Percentiles rank a stretch among this genome's conserved stretches.
phyloP scores from a whole-genome alignment of 495 filamentous ascomycete genomes.

The Annulohypoxylon maeteangense region DNA sequence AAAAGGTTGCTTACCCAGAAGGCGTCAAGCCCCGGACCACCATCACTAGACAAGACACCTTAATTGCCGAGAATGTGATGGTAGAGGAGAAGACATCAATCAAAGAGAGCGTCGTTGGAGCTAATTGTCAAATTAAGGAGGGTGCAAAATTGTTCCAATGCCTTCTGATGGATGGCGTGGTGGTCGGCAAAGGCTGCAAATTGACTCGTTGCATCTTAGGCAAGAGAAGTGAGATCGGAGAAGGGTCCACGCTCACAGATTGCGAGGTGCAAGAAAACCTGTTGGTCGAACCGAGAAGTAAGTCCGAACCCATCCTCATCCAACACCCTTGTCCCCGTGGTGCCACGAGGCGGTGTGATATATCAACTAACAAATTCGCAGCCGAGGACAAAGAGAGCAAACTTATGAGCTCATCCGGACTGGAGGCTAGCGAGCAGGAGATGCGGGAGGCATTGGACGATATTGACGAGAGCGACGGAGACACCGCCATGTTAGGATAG shows the following conservation, averaged over 20 bases:
- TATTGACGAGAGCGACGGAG: slow-evolving; percentile 45
- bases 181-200: slow-evolving; percentile 78
- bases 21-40: slow-evolving; percentile 79
- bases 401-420: slow-evolving; percentile 83
- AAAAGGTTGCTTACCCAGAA: slow-evolving; percentile 83
- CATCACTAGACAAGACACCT: slow-evolving; percentile 77
- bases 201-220: slow-evolving; percentile 87
- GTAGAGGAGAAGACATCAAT: slow-evolving; percentile 85
- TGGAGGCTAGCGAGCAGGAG: slow-evolving; percentile 70
- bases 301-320: slow-evolving; percentile 48
- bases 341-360: slow-evolving; percentile 32
- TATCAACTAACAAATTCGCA: slow-evolving; percentile 39
- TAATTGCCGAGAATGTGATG: slow-evolving; percentile 86
- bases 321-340: neutral
- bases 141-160: slow-evolving; percentile 84
- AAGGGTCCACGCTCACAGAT: slow-evolving; percentile 78
- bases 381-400: slow-evolving; percentile 86
- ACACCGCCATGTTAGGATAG: slow-evolving; percentile 28
- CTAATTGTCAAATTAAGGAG: slow-evolving; percentile 82
- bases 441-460: slow-evolving; percentile 54
- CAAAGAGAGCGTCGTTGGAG: slow-evolving; percentile 87
- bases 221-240: slow-evolving; percentile 76
- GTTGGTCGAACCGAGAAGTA: slow-evolving; percentile 81
- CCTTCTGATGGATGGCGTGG: slow-evolving; percentile 89
- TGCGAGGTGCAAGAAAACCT: slow-evolving; percentile 91